Conservation (phyloP, 176 grass and related monocot genomes). For the Oryza nivara region DNA sequence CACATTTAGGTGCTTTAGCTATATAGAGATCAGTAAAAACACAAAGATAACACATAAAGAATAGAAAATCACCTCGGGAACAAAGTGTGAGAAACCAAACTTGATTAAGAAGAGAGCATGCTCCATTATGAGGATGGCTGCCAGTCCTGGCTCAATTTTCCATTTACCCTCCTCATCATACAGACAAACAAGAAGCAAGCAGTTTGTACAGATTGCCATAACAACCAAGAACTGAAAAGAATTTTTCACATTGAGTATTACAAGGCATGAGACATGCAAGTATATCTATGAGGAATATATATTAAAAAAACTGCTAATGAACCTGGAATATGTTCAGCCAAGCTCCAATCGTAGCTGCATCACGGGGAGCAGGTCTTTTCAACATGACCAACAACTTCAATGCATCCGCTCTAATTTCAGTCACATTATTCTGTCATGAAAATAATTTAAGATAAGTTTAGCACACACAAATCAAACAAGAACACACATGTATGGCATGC, state of each 20-base stretch:
- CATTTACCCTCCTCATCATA: constrained; percentile 93
- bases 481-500: constrained; percentile 4
- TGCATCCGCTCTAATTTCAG: constrained; percentile 95
- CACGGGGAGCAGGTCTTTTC: constrained; percentile 78
- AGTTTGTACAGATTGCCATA: constrained; percentile 99
- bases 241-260: constrained; percentile 5
- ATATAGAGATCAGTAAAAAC: constrained; percentile 14
- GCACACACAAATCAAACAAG: not conserved
- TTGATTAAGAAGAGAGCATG: constrained; percentile 93
- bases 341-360: constrained; percentile 91
- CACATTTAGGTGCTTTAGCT: constrained; percentile 8
- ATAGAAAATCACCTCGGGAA: constrained; percentile 79
- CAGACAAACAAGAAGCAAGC: constrained; percentile 86
- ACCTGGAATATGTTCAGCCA: constrained; percentile 99
- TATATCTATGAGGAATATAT: not conserved
- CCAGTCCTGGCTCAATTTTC: constrained; percentile 94
- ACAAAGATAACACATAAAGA: not conserved
- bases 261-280: not conserved
- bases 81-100: constrained; percentile 95
- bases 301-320: constrained; percentile 26
- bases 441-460: not conserved
- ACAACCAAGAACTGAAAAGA: constrained; percentile 86
- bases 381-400: constrained; percentile 92
- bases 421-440: constrained; percentile 78
- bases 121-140: constrained; percentile 89